These are phyloP conservation scores for Athelia psychrophila DNA, from an alignment of 1,284 basidiomycete species.

Conservation along the genomic window DNA sequence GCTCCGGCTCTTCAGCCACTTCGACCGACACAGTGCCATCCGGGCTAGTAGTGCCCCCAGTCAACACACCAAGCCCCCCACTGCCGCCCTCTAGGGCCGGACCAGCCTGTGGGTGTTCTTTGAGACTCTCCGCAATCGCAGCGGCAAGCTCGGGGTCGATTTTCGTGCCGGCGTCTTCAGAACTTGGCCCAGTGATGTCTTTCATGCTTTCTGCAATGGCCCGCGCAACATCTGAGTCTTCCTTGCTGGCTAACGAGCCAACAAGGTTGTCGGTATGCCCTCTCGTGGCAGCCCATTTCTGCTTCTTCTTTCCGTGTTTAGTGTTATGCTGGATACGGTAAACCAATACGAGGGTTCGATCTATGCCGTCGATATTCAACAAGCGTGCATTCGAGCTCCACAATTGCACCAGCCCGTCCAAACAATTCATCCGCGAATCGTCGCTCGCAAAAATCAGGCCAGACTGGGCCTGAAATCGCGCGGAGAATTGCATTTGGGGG, in stretches of 20 bases:
- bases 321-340: conserved; percentile 42
- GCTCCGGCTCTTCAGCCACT: conserved; percentile 27
- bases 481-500: conserved; percentile 47
- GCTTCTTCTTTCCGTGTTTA: conserved; percentile 6
- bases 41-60: neutral
- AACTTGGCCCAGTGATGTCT: conserved; percentile 27
- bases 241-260: conserved; percentile 21
- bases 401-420: conserved; percentile 32
- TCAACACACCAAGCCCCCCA: neutral
- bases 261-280: conserved; percentile 12
- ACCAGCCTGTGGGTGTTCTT: neutral
- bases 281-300: conserved; percentile 8
- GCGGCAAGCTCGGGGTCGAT: conserved; percentile 4
- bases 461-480: conserved; percentile 51
- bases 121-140: neutral
- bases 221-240: conserved; percentile 53
- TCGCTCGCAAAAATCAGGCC: conserved; percentile 33
- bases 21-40: conserved; percentile 11
- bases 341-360: conserved; percentile 41
- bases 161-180: conserved; percentile 8
- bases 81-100: neutral
- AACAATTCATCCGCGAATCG: conserved; percentile 27
- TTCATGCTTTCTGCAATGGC: conserved; percentile 75
- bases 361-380: conserved; percentile 35
- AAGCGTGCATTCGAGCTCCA: conserved; percentile 27